These are phyloP conservation scores for Tylopilus cervinicoccineus DNA, from an alignment of 768 basidiomycete species.

Conservation along the genomic window DNA sequence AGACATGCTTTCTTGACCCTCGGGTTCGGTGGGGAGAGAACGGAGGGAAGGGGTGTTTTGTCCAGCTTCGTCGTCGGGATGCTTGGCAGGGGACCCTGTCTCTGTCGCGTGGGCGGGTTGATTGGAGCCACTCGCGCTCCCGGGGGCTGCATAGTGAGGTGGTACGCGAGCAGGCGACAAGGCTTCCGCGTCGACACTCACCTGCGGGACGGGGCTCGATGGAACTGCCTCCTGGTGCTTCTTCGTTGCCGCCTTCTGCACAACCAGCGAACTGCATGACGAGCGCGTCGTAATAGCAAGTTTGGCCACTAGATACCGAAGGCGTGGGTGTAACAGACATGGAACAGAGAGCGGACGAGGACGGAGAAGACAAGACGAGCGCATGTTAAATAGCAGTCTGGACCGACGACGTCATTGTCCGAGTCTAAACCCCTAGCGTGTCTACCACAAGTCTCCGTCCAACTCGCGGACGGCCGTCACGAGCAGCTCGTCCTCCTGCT, in stretches of 20 bases:
- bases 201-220: background rate
- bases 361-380: background rate
- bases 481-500: conserved; percentile 30
- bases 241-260: background rate
- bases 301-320: conserved; percentile 32
- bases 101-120: background rate
- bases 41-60: conserved; percentile 15
- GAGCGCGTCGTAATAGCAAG: conserved; percentile 45
- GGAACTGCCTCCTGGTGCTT: background rate
- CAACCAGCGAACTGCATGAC: conserved; percentile 24
- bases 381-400: conserved; percentile 21
- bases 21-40: conserved; percentile 22
- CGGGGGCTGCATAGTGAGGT: background rate
- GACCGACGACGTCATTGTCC: conserved; percentile 20
- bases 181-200: background rate
- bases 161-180: background rate
- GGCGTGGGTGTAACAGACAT: conserved; percentile 15
- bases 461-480: conserved; percentile 25
- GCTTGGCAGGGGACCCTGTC: background rate
- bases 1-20: background rate
- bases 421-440: conserved; percentile 11
- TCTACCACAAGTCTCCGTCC: conserved; percentile 19
- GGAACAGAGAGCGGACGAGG: no score
- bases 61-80: background rate
- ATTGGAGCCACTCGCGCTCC: background rate